phyloP scores from a whole-genome alignment of 257 asterid genomes.

The Nicotiana benthamiana region DNA sequence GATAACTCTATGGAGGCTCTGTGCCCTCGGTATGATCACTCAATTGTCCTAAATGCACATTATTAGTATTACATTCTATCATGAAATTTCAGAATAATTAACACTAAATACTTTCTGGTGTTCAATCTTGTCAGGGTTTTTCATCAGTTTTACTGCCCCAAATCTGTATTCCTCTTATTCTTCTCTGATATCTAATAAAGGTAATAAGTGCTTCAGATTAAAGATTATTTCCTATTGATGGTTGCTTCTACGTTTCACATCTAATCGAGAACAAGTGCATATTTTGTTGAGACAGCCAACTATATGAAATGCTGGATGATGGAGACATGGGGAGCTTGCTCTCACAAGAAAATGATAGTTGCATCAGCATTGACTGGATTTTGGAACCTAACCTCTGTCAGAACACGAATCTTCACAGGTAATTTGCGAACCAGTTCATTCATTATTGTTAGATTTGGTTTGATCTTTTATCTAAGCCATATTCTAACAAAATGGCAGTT shows the following conservation, averaged over 20 bases:
- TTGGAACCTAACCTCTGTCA: slow-evolving; percentile 73
- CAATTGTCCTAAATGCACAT: not conserved
- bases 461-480: not conserved
- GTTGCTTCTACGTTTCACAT: not conserved
- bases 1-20: slow-evolving; percentile 67
- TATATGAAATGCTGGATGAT: slow-evolving; percentile 30
- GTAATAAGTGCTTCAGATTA: slow-evolving; percentile 19
- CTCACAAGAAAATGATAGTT: slow-evolving; percentile 69
- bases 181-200: slow-evolving; percentile 45
- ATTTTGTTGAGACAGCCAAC: slow-evolving; percentile 31
- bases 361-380: slow-evolving; percentile 63
- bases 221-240: not conserved
- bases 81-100: not conserved
- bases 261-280: not conserved
- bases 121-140: slow-evolving; percentile 49
- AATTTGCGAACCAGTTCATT: not conserved
- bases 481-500: not conserved
- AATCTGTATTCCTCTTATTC: slow-evolving; percentile 49
- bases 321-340: slow-evolving; percentile 72
- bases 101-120: not conserved
- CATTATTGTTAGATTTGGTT: not conserved
- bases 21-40: slow-evolving; percentile 56
- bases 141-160: slow-evolving; percentile 71
- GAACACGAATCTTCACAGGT: slow-evolving; percentile 85
- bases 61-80: not conserved